Conservation (phyloP, 116 monocot species). For the Dioscorea cayenensis region DNA sequence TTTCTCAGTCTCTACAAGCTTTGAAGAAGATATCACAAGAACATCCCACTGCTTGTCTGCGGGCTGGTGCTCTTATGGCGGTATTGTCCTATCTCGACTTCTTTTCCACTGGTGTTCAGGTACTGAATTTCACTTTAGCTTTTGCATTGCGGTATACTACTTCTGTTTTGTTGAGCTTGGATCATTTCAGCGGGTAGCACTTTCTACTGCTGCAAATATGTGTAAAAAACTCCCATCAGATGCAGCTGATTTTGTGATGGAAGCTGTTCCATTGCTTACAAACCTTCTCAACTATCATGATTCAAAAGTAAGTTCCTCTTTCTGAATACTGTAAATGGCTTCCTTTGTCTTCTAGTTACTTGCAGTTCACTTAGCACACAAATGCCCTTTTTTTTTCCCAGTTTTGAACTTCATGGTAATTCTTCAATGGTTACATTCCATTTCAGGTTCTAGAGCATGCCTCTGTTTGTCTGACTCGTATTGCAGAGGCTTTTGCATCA, state of each 20-base stretch:
- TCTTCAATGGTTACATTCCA: neutral
- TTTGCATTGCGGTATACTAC: neutral
- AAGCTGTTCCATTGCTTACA: slow-evolving; percentile 91
- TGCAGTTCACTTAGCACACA: no score
- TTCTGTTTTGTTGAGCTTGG: neutral
- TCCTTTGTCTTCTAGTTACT: no score
- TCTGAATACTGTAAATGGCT: no score
- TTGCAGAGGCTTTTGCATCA: slow-evolving; percentile 87
- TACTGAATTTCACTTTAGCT: slow-evolving; percentile 10
- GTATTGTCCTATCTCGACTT: slow-evolving; percentile 98
- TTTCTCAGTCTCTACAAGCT: slow-evolving; percentile 89
- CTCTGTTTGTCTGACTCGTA: slow-evolving; percentile 88
- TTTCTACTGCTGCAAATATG: slow-evolving; percentile 99
- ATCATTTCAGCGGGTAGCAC: slow-evolving; percentile 63
- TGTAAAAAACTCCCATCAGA: slow-evolving; percentile 96
- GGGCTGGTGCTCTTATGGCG: slow-evolving; percentile 99
- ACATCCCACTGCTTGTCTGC: slow-evolving; percentile 93
- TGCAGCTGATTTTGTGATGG: slow-evolving; percentile 99
- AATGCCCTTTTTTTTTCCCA: neutral
- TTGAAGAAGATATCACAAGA: slow-evolving; percentile 98
- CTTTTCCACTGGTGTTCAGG: slow-evolving; percentile 99
- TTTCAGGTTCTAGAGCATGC: slow-evolving; percentile 90
- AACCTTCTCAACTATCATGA: slow-evolving; percentile 94
- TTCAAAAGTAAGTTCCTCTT: slow-evolving; percentile 50
- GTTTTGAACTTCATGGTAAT: neutral